phyloP scores from a whole-genome alignment of 148 eudicot genomes.

The Hydrangea macrophylla region DNA sequence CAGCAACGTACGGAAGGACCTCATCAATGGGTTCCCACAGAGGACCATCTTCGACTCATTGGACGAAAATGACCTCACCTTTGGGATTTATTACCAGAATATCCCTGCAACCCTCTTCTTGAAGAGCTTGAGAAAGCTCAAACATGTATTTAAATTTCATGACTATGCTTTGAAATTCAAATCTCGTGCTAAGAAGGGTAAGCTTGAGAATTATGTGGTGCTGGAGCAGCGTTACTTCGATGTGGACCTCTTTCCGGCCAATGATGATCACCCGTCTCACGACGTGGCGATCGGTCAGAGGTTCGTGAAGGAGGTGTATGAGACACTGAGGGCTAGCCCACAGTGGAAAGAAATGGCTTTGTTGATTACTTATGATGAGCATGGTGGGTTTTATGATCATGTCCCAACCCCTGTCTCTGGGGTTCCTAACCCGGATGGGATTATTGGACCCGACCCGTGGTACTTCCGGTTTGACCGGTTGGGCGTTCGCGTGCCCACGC shows the following conservation, averaged over 20 bases:
- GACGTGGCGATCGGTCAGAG: conserved; percentile 82
- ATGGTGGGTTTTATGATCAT: conserved; percentile 94
- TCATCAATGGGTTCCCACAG: conserved; percentile 85
- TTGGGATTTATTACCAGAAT: conserved; percentile 93
- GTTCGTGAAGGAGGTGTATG: conserved; percentile 95
- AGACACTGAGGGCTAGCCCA: conserved; percentile 72
- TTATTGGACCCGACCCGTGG: conserved; percentile 72
- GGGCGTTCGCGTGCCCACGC: conserved; percentile 80
- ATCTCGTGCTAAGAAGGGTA: conserved; percentile 55
- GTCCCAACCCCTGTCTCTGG: conserved; percentile 79
- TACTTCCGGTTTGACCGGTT: conserved; percentile 74
- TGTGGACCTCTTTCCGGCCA: conserved; percentile 59
- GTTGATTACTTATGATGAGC: conserved; percentile 87
- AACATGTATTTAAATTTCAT: conserved; percentile 61
- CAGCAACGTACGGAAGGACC: conserved; percentile 78
- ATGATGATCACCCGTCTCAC: conserved; percentile 93
- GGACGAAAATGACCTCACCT: conserved; percentile 71
- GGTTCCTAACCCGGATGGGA: conserved; percentile 95
- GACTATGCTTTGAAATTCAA: conserved; percentile 60
- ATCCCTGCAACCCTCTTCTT: conserved; percentile 90
- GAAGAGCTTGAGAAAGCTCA: conserved; percentile 65
- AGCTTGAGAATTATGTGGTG: conserved; percentile 75
- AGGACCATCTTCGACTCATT: conserved; percentile 86
- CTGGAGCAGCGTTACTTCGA: conserved; percentile 86
- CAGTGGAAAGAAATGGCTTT: conserved; percentile 95